Evolutionary conservation across 352 stramenopile genomes (phyloP).

Genomic region (Globisporangium lucens): DNA sequence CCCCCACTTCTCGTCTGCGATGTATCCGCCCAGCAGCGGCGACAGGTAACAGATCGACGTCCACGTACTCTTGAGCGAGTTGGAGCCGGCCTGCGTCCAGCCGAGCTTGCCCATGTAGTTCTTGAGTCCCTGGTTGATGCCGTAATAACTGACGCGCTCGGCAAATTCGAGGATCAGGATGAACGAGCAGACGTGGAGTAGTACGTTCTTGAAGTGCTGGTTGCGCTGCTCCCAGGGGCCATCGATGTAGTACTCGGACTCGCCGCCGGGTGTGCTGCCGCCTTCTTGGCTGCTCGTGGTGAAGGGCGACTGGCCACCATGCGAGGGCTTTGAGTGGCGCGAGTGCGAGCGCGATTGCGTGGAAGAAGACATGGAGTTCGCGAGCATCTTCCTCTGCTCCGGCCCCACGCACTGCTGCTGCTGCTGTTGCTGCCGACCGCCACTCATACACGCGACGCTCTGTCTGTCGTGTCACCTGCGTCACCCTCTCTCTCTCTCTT

Average conservation of each 20-base stretch:
- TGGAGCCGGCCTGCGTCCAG: constrained; percentile 78
- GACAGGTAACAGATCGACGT: constrained; percentile 87
- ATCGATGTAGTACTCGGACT: constrained; percentile 71
- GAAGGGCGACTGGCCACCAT: constrained; percentile 27
- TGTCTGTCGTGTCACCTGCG: not conserved
- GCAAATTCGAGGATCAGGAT: constrained; percentile 87
- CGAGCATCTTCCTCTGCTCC: constrained; percentile 12
- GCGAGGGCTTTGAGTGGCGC: constrained; percentile 45
- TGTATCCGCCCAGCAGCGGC: constrained; percentile 76
- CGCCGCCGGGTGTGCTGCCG: constrained; percentile 35
- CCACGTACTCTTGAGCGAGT: constrained; percentile 88
- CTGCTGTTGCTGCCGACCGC: not conserved
- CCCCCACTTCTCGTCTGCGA: constrained; percentile 85
- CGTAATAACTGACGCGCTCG: constrained; percentile 84
- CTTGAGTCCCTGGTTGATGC: constrained; percentile 86
- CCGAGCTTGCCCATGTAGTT: constrained; percentile 80
- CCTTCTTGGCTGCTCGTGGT: constrained; percentile 36
- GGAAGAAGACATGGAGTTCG: constrained; percentile 18
- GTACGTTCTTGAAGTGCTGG: constrained; percentile 74
- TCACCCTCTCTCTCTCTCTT: not conserved
- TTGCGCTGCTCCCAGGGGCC: constrained; percentile 78
- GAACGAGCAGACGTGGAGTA: constrained; percentile 83
- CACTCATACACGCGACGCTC: constrained; percentile 6
- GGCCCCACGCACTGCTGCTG: not conserved
- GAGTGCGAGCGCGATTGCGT: constrained; percentile 49